Base-by-base conservation (phyloP, 2,329 filamentous ascomycete species). In the Fusarium torreyae region DNA sequence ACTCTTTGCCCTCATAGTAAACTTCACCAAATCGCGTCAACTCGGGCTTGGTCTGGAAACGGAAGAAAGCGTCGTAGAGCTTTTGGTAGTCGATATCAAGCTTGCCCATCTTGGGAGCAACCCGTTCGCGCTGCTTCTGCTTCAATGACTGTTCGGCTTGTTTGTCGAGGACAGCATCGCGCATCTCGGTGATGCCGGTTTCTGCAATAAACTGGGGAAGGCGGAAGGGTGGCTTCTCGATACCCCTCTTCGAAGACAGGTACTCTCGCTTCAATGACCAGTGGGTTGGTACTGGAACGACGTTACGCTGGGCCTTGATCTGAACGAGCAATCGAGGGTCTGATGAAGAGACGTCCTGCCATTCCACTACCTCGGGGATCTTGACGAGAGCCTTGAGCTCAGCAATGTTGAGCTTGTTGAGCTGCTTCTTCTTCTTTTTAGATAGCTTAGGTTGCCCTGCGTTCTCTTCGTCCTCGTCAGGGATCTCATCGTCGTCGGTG, bases 1-100 rank as follows among this genome's bases (percentile, higher is more conserved):
- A 96, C 78, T 99, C 96, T 80, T 99, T 99, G 77, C 96, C 96
- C 81, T 99, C 96, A 79, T 98, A 98, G 81, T 99, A 99, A n/a
- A 99, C 94, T 80, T 99, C 96, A 40, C 96, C 96, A 74, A 97
- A 99, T 43, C 94, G 89, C 33, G 96, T 98, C 68, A 99, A 83
- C 73, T 94, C 91, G 0, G 96, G 96, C 81, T 99, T 99, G 40
- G 94, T 97, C 82, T 99, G 96, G 78, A 97, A 97, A 63, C 94
- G 89, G 85, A 99, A 99, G 84, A 99, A 99, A 6, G 96, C 96
- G 78, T 98, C 96, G 82, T 98, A 98, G 56, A 98, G 89, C 79
- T 96, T 98, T 77, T 97, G 94, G 80, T 99, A 99, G 80, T 99
- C 96, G 72, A 99, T 98, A 79, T 99, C 96, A 51, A 99, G 86